Evolutionary conservation across 129 eudicot genomes (phyloP).

Genomic region (Flaveria linearis): DNA sequence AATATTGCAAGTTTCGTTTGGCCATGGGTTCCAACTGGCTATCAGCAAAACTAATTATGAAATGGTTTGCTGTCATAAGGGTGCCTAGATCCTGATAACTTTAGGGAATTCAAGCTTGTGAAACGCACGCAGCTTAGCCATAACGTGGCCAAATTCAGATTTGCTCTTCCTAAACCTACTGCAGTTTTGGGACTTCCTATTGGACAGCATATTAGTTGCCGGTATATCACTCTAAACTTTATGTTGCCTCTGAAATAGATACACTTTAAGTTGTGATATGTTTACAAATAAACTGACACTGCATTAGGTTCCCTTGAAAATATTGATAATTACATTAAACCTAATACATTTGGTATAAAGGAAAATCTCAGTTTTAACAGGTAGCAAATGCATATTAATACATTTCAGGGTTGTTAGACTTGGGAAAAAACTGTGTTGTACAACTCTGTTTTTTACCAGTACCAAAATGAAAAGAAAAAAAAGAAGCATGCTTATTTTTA

Average conservation of each 20-base stretch:
- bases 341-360: not conserved
- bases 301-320: not conserved
- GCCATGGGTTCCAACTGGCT: not conserved
- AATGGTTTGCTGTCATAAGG: conserved; percentile 19
- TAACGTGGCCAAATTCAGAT: conserved; percentile 44
- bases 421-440: not conserved
- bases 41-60: not conserved
- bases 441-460: not conserved
- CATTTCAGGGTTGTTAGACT: too few relatives aligned
- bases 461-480: not conserved
- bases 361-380: not conserved
- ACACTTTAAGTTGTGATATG: not conserved
- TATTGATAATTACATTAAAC: not conserved
- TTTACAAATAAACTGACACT: not conserved
- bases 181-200: conserved; percentile 35
- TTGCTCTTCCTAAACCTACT: conserved; percentile 37
- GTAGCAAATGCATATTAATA: not conserved
- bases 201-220: conserved; percentile 47
- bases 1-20: not conserved
- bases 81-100: conserved; percentile 33
- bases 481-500: not conserved
- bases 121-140: conserved; percentile 46
- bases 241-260: not conserved
- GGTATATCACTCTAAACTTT: conserved; percentile 24
- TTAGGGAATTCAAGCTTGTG: conserved; percentile 40